Evolutionary conservation across 257 asterid species (phyloP), one percentile per base, ranked within the genome.

Genomic region (Paraleonurus japonicus): DNA sequence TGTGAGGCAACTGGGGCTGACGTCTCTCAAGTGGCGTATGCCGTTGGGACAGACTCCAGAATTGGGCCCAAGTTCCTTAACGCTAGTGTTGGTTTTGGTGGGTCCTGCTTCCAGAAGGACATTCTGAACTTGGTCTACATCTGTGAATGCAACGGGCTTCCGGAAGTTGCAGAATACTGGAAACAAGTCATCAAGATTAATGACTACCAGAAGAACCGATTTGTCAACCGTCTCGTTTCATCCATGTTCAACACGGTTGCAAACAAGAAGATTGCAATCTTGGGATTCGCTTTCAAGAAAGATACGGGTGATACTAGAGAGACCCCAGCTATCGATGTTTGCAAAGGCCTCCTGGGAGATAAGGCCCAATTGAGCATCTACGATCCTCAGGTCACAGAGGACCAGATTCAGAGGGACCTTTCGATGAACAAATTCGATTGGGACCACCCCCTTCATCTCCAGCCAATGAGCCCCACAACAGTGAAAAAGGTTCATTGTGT

Each of bases 91-190:
- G 96, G 96, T 63, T 90, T 90, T 58, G 96, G 96, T 51, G 96
- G 96, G 4, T 89, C 96, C 79, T 89, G 96, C 82, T 89, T 90
- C 88, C 96, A 90, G 88, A 90, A 90, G 82, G 96, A 90, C 81
- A 90, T 90, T 65, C 80, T 90, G 70, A 90, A 90, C 86, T 77
- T 90, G 72, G 96, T 90, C 48, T 90, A 89, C 85, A 89, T 89
- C 59, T 89, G 96, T n/a, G 96, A 89, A 76, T 89, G 96, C 87
- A 88, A 90, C 41, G 96, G 96, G 51, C 88, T 90, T 45, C 90
- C 96, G 0, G 96, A 90, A 77, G 96, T 90, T 30, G 95, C 96
- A 4, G 90, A 90, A 71, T 90, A 90, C 86, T 90, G 96, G 96
- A 90, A 86, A 67, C 96, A 90, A 70, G 96, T 90, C 30, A 90